phyloP scores from a whole-genome alignment of 2,329 filamentous ascomycete genomes.

The Penicillium sp. region DNA sequence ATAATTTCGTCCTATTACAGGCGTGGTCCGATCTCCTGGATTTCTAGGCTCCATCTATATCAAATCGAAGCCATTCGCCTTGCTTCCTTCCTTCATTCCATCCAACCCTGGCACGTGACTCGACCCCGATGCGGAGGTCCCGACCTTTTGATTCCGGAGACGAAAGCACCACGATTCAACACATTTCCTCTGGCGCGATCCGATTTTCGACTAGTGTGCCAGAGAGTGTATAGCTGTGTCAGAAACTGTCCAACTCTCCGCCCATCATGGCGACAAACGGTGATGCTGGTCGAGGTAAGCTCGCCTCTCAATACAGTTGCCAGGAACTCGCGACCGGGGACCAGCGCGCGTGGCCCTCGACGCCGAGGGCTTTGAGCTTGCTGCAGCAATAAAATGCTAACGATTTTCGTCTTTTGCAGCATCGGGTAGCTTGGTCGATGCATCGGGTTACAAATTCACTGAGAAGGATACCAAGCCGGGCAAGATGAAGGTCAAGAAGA shows the following conservation, averaged over 20 bases:
- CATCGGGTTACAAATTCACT: slow-evolving; percentile 54
- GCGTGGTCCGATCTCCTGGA: neutral
- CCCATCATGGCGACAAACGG: slow-evolving; percentile 46
- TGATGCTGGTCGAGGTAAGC: slow-evolving; percentile 43
- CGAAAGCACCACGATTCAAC: slow-evolving; percentile 16
- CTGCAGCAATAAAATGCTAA: slow-evolving; percentile 14
- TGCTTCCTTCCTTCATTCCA: neutral
- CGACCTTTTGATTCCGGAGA: slow-evolving; percentile 29
- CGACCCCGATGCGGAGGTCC: slow-evolving; percentile 35
- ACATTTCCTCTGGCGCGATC: slow-evolving; percentile 8
- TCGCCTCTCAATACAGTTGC: slow-evolving; percentile 13
- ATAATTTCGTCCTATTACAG: neutral
- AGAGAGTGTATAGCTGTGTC: slow-evolving; percentile 14
- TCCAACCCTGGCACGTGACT: slow-evolving; percentile 29
- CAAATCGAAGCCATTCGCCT: neutral
- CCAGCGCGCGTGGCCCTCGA: slow-evolving; percentile 7
- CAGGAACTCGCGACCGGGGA: slow-evolving; percentile 8
- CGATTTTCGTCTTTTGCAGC: slow-evolving; percentile 13
- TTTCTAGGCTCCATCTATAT: neutral
- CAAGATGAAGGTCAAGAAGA: slow-evolving; percentile 54
- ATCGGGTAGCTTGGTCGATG: slow-evolving; percentile 50
- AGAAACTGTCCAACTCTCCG: slow-evolving; percentile 15
- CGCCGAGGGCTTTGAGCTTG: neutral
- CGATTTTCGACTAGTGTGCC: slow-evolving; percentile 10
- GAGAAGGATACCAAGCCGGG: slow-evolving; percentile 52